phyloP scores from a whole-genome alignment of 805 yeast genomes.

The Myxozyma udenii region DNA sequence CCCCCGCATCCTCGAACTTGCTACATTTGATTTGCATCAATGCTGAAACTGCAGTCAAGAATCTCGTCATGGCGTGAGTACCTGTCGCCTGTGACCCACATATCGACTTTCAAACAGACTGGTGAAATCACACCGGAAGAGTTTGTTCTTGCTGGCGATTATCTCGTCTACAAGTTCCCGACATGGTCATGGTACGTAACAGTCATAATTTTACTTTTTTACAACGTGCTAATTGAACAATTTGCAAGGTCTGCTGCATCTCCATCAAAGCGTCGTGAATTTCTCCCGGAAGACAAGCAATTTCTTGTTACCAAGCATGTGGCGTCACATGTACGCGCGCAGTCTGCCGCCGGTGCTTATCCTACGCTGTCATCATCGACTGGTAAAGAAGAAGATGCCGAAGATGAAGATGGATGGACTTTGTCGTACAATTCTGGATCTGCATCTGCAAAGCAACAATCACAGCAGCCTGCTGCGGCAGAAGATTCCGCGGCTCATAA shows the following conservation, averaged over 20 bases:
- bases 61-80: constrained; percentile 85
- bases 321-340: constrained; percentile 76
- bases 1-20: too few relatives aligned
- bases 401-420: constrained; percentile 39
- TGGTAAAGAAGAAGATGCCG: constrained; percentile 33
- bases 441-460: neutral
- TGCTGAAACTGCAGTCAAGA: constrained; percentile 60
- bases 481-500: neutral
- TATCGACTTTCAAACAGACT: constrained; percentile 77
- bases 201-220: neutral
- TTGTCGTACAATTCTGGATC: constrained; percentile 13
- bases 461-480: neutral
- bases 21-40: too few relatives aligned
- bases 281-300: constrained; percentile 84
- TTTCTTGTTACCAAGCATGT: constrained; percentile 84
- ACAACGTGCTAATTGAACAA: neutral
- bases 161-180: constrained; percentile 84
- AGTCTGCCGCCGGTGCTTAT: constrained; percentile 20
- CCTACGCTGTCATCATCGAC: neutral
- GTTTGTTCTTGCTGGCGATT: constrained; percentile 92
- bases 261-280: constrained; percentile 54
- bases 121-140: constrained; percentile 97
- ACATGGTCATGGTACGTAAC: constrained; percentile 82
- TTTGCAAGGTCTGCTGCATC: constrained; percentile 48
- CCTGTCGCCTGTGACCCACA: constrained; percentile 82